Conservation (phyloP, 1,284 basidiomycete genomes). For the Macrocystidia cucumis region DNA sequence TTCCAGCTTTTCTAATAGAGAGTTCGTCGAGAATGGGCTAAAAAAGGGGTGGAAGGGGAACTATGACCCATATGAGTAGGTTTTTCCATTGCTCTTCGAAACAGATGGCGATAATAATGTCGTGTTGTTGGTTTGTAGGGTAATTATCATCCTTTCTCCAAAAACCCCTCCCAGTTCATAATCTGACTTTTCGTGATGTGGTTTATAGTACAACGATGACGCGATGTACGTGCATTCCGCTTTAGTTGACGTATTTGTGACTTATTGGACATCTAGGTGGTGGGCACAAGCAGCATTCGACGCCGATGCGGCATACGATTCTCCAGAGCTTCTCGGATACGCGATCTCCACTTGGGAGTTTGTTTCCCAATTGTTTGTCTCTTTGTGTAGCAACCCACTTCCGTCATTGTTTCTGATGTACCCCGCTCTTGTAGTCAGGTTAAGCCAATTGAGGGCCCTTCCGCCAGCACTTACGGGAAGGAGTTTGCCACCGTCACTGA, state of each 20-base stretch:
- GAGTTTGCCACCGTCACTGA: constrained; percentile 10
- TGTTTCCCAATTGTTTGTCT: too few relatives aligned
- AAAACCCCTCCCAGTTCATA: too few relatives aligned
- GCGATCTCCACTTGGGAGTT: constrained; percentile 43
- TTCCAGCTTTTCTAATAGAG: constrained; percentile 25
- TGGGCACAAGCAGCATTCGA: constrained; percentile 45
- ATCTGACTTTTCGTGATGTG: background rate
- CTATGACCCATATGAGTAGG: constrained; percentile 33
- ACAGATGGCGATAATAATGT: too few relatives aligned
- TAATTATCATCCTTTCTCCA: too few relatives aligned
- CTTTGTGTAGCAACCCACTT: too few relatives aligned
- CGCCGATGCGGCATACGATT: constrained; percentile 36
- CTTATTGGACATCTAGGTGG: constrained; percentile 26
- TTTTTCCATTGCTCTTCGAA: too few relatives aligned
- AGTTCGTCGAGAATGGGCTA: constrained; percentile 28
- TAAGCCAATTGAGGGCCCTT: constrained; percentile 28
- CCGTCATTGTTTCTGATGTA: constrained; percentile 34
- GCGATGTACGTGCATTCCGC: constrained; percentile 25
- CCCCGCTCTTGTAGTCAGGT: constrained; percentile 26
- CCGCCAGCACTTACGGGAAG: constrained; percentile 34
- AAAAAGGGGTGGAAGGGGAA: constrained; percentile 30
- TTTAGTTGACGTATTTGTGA: background rate
- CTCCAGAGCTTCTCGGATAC: constrained; percentile 30
- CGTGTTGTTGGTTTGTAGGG: too few relatives aligned
- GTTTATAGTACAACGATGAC: constrained; percentile 33